Conservation (phyloP, 257 asterid species). For the Ophiorrhiza pumila region DNA sequence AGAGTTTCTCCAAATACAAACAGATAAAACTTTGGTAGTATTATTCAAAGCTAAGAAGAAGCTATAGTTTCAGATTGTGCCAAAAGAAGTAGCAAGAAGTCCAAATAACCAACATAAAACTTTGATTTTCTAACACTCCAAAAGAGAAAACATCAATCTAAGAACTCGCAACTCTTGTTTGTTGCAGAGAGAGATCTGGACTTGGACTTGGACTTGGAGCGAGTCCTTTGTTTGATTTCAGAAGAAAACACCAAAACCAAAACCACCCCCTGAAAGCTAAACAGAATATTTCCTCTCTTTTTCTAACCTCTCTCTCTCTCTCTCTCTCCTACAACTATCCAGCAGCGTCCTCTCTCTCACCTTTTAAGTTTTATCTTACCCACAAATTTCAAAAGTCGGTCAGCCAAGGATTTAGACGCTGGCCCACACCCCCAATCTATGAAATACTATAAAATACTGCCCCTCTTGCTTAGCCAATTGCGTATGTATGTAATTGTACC, state of each 20-base stretch:
- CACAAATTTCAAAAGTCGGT: slow-evolving; percentile 52
- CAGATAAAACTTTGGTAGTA: slow-evolving; percentile 55
- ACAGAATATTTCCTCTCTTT: slow-evolving; percentile 51
- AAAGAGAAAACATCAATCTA: slow-evolving; percentile 37
- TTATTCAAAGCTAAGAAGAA: slow-evolving; percentile 34
- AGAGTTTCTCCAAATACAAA: slow-evolving; percentile 43
- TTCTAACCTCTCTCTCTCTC: slow-evolving; percentile 32
- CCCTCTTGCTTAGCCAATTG: too few species aligned
- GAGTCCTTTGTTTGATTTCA: slow-evolving; percentile 43
- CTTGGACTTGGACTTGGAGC: slow-evolving; percentile 27
- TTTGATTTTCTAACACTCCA: slow-evolving; percentile 26
- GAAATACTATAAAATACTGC: slow-evolving; percentile 9
- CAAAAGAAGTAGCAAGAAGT: slow-evolving; percentile 35
- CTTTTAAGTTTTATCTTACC: slow-evolving; percentile 37
- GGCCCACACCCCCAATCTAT: slow-evolving; percentile 38
- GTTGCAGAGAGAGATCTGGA: slow-evolving; percentile 42
- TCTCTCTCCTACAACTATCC: slow-evolving; percentile 16
- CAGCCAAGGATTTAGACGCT: slow-evolving; percentile 64
- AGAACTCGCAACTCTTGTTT: slow-evolving; percentile 15
- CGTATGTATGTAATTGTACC: slow-evolving; percentile 24
- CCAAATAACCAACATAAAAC: slow-evolving; percentile 19
- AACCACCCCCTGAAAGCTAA: slow-evolving; percentile 37
- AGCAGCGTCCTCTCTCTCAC: slow-evolving; percentile 21
- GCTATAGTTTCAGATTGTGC: slow-evolving; percentile 21
- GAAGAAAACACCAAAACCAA: slow-evolving; percentile 53